Base-by-base conservation (phyloP, 805 yeast species). In the Metschnikowia gruessii region DNA sequence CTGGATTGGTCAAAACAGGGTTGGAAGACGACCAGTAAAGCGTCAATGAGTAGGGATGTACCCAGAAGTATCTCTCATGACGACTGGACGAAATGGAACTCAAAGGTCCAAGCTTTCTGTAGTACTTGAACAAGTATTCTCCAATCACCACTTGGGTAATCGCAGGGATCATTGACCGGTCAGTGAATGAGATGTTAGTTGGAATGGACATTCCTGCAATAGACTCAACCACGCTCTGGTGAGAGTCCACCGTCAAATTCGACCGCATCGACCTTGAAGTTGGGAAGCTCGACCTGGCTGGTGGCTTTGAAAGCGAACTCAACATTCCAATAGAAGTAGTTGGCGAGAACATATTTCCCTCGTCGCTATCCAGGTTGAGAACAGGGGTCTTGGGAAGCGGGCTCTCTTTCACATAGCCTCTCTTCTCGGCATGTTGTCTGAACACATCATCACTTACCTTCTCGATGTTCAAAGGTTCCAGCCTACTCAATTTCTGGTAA, bases 51-150 rank as follows among this genome's bases (percentile, higher is more conserved):
- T 91, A 91, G 3, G 99, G 98, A 66, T 92, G 96, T 37, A 94
- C 80, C 98, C 98, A 94, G 76, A 92, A 92, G 69, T 81, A 92
- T 54, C 97, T 77, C 60, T 86, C 94, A 61, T 92, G 99, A 49
- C 97, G 79, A 35, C 79, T 78, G 42, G 89, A 94, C 0, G 92
- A 79, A 17, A 88, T 75, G 1, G 85, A 76, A 32, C 88, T 83
- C 41, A 87, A 72, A 13, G 90, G 85, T 1, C 91, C 91, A 43
- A 85, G 66, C 50, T 82, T 81, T 48, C 94, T 81, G 63, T 84
- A 87, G 62, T 91, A 91, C 65, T 92, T 92, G 77, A 76, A 83
- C 48, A 91, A 70, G 54, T 82, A 87, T 62, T 92, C 98, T 43
- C 99, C 99, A 64, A 91, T 86, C 37, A 92, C 90, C 3, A 94